These are phyloP conservation scores for Colletotrichum chrysophilum DNA, from an alignment of 2,329 filamentous ascomycete genomes.

Conservation along the genomic window DNA sequence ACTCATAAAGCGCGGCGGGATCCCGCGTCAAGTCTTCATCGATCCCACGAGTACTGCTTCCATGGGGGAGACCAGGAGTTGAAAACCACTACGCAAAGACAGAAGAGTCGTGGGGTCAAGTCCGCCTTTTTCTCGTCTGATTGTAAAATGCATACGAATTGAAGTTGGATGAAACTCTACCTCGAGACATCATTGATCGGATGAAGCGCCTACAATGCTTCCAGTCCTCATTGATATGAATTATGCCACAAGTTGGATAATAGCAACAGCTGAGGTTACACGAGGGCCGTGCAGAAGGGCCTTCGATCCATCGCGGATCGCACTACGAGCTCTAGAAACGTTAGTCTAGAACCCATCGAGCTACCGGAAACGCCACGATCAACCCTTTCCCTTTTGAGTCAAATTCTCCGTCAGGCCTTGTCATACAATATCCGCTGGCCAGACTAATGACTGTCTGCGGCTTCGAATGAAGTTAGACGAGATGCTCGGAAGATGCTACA, in stretches of 20 bases:
- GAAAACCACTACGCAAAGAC: not conserved
- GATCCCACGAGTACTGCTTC: not conserved
- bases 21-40: not conserved
- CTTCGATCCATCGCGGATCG: not conserved
- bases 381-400: not conserved
- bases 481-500: not conserved
- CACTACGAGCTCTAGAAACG: not conserved
- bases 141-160: not conserved
- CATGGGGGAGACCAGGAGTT: not conserved
- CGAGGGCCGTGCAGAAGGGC: not conserved
- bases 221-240: rapidly evolving
- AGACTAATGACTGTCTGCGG: not conserved
- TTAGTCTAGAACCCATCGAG: not conserved
- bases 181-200: not conserved
- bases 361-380: not conserved
- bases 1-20: not conserved
- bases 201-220: not conserved
- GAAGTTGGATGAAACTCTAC: rapidly evolving
- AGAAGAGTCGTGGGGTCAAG: rapidly evolving
- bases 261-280: not conserved
- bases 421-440: not conserved
- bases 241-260: not conserved
- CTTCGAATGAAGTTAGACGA: not conserved
- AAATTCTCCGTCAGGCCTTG: not conserved
- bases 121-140: rapidly evolving